Evolutionary conservation across 2,329 filamentous ascomycete species (phyloP), one percentile per base, ranked within the genome.

Genomic region (Monilinia fructigena): DNA sequence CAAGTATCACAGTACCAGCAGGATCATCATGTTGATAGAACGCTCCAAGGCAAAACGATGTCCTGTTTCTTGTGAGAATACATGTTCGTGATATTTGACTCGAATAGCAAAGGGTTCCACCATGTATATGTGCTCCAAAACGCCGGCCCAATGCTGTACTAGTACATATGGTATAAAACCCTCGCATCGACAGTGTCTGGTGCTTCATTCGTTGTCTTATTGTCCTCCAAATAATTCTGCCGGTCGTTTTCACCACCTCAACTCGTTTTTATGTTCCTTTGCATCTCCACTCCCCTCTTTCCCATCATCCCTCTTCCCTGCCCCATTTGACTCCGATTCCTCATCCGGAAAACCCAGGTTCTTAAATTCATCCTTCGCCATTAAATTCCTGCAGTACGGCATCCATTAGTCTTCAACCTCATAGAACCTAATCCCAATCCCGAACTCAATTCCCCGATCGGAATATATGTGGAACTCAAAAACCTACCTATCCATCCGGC

Each of bases 341-440:
- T 75, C 70, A 1, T 77, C 75, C 18, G 77, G 75, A 73, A 96
- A 95, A 0, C 95, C 95, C 52, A 99, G 81, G 75, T 99, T 99
- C 78, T 91, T 92, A 79, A 98, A 95, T 68, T 96, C 91, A 75
- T 99, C 95, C 72, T 86, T 92, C 10, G 93, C 93, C 95, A 99
- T 99, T 42, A 99, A 81, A 76, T 98, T 97, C 72, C 93, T 93
- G 73, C 2, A 54, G n/a, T 2, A 61, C 45, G 14, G 5, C 26
- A 35, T 65, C 6, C 20, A 40, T 61, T 50, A 61, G 58, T 60
- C 28, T 2, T 50, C 28, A 23, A 45, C 20, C 4, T 18, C n/a
- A 16, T 12, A n/a, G 7, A 20, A n/a, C 55, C n/a, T 18, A 0
- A 42, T 42, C 55, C n/a, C 23, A 42, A 16, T 35, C 26, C 42